Conservation (phyloP, 78 protist genomes). For the Goniomonas avonlea region DNA sequence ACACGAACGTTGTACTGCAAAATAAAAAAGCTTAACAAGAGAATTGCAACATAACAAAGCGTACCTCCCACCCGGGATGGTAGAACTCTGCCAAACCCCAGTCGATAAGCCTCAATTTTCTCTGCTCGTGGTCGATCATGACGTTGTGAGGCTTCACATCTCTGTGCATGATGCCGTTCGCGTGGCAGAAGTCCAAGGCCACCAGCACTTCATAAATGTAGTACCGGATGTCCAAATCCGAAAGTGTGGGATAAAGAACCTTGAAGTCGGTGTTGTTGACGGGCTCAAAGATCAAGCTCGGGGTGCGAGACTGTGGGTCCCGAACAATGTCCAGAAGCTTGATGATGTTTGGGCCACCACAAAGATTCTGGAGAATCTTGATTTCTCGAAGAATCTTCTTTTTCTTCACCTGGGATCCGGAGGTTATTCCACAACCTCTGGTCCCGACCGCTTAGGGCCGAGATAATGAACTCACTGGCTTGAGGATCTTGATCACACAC, state of each 20-base stretch:
- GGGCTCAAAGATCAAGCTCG: conserved; percentile 84
- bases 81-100: conserved; percentile 99
- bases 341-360: conserved; percentile 93
- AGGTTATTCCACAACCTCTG: too few species aligned
- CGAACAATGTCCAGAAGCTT: conserved; percentile 87
- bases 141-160: conserved; percentile 96
- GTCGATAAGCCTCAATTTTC: conserved; percentile 89
- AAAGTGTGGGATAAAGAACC: conserved; percentile 86
- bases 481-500: conserved; percentile 60
- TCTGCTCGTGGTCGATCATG: conserved; percentile 93
- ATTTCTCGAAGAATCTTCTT: conserved; percentile 95
- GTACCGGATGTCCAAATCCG: conserved; percentile 85
- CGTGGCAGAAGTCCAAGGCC: conserved; percentile 91
- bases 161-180: conserved; percentile 83
- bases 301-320: conserved; percentile 89
- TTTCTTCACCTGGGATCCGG: too few species aligned
- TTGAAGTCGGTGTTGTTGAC: conserved; percentile 92
- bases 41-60: too few species aligned
- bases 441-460: too few species aligned
- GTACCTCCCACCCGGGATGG: conserved; percentile 83
- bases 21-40: too few species aligned
- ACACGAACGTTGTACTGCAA: conserved; percentile 99
- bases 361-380: conserved; percentile 89
- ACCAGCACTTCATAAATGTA: conserved; percentile 90
- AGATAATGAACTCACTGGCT: too few species aligned